Evolutionary conservation across 164 flowering plant species (phyloP).

Genomic region (Sextonia rubra): DNA sequence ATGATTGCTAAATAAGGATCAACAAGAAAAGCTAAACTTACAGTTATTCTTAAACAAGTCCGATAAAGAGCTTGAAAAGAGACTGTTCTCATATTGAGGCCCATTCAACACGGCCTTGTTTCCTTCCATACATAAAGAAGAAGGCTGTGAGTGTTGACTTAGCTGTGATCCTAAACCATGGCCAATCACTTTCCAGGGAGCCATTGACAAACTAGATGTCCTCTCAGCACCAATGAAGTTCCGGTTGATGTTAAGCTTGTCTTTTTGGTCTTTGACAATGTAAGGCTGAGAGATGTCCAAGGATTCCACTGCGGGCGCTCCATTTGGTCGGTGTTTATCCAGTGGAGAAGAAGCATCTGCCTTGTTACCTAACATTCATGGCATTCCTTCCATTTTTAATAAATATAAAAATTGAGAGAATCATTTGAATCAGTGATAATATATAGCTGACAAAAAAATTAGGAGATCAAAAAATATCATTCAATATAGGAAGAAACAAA

Average conservation of each 20-base stretch:
- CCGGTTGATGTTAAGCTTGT: constrained; percentile 15
- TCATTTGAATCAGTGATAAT: no score
- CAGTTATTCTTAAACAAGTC: constrained; percentile 61
- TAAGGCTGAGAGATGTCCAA: constrained; percentile 17
- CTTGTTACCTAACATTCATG: constrained; percentile 23
- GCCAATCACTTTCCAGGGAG: constrained; percentile 34
- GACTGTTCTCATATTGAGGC: constrained; percentile 57
- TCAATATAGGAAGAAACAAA: background rate
- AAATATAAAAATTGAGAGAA: constrained; percentile 3
- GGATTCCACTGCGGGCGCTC: constrained; percentile 24
- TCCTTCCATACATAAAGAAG: constrained; percentile 21
- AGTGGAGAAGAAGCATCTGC: constrained; percentile 36
- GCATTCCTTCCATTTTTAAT: constrained; percentile 13
- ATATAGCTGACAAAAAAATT: no score
- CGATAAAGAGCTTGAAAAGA: constrained; percentile 78
- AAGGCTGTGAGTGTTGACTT: constrained; percentile 22
- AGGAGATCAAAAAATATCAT: background rate
- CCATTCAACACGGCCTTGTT: constrained; percentile 27
- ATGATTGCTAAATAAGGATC: background rate
- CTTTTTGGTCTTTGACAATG: constrained; percentile 25
- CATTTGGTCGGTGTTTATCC: constrained; percentile 30
- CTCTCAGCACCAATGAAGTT: constrained; percentile 33
- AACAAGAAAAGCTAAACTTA: constrained; percentile 25
- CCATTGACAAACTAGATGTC: constrained; percentile 29
- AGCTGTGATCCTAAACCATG: constrained; percentile 30